Evolutionary conservation across 805 yeast species (phyloP), one percentile per base, ranked within the genome.

Genomic region (Pichia insulana): DNA sequence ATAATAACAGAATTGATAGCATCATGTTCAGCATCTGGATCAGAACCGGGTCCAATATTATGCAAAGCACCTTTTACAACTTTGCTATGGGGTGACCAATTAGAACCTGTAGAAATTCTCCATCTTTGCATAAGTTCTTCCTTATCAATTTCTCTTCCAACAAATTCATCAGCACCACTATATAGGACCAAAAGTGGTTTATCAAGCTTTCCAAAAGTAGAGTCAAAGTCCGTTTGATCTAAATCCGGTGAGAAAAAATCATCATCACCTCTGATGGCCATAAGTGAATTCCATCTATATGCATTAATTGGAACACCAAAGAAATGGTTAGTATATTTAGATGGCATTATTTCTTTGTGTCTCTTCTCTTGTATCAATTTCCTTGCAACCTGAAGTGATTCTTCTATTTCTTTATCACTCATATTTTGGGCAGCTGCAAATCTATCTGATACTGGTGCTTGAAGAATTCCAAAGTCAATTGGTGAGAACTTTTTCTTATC

Each of bases 401-500:
- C 50, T 9, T 46, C 46, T 8, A 57, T 36, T 4, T 45, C 44
- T 1, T 54, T 53, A 16, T 56, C 26, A 3, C 48, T 48, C 7
- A 13, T 32, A 2, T 10, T 12, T 15, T 26, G 20, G 8, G 44
- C 39, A 27, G 68, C 50, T 1, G 75, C 72, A 48, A 76, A 80
- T 39, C 78, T 55, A 52, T 81, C 89, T 6, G 88, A 80, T 0
- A 76, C 87, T 0, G 89, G 76, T 0, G 90, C 95, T 55, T 86
- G 94, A 32, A 86, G 49, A 12, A 81, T 71, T 1, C 73, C 83
- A 4, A 74, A 87, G 37, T 77, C 75, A 4, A 81, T 45, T 1
- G 39, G 48, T 20, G 45, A 42, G 2, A 43, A 47, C 5, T 38
- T 20, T 3, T 27, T 13, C 5, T 31, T 28, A 8, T 20, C 32